Evolutionary conservation across 2,329 filamentous ascomycete genomes (phyloP), one percentile per base, ranked within the genome.

Genomic region (Alternaria tenuissima): DNA sequence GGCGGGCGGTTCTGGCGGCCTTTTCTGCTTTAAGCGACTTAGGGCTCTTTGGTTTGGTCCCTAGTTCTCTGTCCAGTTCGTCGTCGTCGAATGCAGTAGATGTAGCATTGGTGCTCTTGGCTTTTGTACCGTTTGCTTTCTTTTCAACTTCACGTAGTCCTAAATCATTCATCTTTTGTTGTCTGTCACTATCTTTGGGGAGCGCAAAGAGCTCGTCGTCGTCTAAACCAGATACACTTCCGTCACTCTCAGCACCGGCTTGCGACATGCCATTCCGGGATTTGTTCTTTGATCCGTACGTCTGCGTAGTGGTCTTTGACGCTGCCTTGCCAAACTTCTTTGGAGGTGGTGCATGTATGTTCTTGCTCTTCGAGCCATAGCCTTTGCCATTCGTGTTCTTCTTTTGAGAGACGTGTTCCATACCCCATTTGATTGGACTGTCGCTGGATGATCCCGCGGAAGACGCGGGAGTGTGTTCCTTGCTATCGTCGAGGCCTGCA

Each of bases 381-480:
- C 57, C 61, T 54, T 43, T 49, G 3, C 16, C 30, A 5, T 36
- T 52, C 14, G 32, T 48, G 26, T 11, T 58, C 4, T 41, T 59
- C 42, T 53, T 59, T 32, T 69, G 66, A 22, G 63, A 61, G 3
- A 56, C 9, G 32, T 64, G 38, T 48, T 59, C 65, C 54, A 68
- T 66, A 2, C 59, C 55, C 46, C 59, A 67, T 3, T 36, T 28
- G 5, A 60, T 57, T 11, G 34, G 24, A 3, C 43, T 52, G 14
- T 58, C 28, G 16, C 43, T 46, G 6, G 53, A 43, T 38, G 48
- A 46, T 14, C 46, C 59, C 55, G 20, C 14, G 20, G 66, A 65
- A 28, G 55, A 65, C 28, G 59, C 44, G 6, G 48, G n/a, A 36
- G 32, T 28, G 39, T 69, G 70, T 47, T 72, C 70, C 20, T 70